These are phyloP conservation scores for Cytospora piceae DNA, from an alignment of 2,329 filamentous ascomycete genomes.

Conservation along the genomic window DNA sequence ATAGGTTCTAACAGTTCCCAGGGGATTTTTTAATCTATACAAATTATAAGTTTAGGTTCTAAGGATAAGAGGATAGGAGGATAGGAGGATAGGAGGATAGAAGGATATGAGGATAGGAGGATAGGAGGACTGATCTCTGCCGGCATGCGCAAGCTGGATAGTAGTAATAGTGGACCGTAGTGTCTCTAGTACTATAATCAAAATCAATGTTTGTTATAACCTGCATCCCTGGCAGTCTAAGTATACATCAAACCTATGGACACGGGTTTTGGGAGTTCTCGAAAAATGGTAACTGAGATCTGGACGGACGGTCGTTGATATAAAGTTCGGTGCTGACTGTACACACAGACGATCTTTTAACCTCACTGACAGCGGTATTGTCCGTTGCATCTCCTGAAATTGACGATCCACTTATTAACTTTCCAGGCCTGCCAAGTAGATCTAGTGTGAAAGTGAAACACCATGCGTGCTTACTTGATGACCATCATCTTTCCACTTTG, in stretches of 20 bases:
- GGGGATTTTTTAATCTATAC: no score
- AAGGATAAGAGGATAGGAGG: no score
- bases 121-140: no score
- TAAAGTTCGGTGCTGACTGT: background rate
- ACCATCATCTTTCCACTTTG: background rate
- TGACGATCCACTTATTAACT: background rate
- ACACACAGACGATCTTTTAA: background rate
- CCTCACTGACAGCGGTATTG: background rate
- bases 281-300: background rate
- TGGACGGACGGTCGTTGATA: background rate
- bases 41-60: no score
- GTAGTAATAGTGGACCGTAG: background rate
- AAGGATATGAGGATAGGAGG: no score
- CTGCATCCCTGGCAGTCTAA: background rate
- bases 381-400: background rate
- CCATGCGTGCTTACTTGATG: background rate
- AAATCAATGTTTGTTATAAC: no score
- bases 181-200: background rate
- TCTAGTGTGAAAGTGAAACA: background rate
- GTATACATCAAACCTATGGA: background rate
- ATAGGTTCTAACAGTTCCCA: no score
- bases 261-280: no score
- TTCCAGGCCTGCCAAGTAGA: background rate
- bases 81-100: no score
- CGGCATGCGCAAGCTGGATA: no score